phyloP scores from a whole-genome alignment of 192 early-diverging fungal species.

The Funneliformis geosporum region DNA sequence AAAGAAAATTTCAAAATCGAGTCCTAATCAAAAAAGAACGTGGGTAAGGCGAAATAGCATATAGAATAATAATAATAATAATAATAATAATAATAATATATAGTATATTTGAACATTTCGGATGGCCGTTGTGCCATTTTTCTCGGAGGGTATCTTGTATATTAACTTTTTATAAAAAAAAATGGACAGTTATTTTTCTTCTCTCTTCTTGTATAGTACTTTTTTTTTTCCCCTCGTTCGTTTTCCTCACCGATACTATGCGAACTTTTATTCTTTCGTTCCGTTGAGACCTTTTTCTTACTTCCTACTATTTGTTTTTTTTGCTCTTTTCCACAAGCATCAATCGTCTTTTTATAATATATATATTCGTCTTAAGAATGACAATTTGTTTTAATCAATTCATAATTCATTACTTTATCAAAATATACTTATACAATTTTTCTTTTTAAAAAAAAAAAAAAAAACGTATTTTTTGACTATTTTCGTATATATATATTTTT shows the following conservation, averaged over 20 bases:
- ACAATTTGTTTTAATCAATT: neutral
- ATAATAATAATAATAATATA: neutral
- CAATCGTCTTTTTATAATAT: neutral
- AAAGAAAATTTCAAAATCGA: slow-evolving; percentile 19
- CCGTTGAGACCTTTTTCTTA: neutral
- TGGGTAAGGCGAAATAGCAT: slow-evolving; percentile 29
- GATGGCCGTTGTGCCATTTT: neutral
- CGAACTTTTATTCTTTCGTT: neutral
- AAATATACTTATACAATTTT: neutral
- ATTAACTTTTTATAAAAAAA: slow-evolving; percentile 10
- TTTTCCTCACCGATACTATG: neutral
- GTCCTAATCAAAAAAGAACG: neutral
- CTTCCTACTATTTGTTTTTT: neutral
- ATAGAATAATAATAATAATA: slow-evolving; percentile 4
- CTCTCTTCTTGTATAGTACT: slow-evolving; percentile 3
- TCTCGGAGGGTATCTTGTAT: slow-evolving; percentile 10
- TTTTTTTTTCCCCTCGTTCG: neutral
- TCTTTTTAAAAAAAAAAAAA: no score
- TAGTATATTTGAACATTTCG: slow-evolving; percentile 15
- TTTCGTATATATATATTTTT: no score
- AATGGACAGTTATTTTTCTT: neutral
- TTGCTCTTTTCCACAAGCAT: neutral
- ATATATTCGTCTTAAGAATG: neutral
- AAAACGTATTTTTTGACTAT: no score
- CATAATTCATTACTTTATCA: neutral